Conservation (phyloP, 345 rosid species). For the Citrus reticulata region DNA sequence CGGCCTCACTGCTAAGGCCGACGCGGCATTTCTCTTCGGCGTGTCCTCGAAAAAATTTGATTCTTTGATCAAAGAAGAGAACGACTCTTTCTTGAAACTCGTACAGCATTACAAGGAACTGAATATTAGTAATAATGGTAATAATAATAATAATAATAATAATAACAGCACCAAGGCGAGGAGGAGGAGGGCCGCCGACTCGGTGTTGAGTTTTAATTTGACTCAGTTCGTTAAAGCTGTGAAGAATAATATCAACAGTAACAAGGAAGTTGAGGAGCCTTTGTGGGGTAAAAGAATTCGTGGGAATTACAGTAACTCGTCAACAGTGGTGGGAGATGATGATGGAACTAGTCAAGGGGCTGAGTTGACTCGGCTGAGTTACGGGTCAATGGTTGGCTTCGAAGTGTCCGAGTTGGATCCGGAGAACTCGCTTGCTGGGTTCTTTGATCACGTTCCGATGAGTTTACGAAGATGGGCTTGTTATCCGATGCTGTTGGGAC, state of each 20-base stretch:
- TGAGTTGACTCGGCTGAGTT: constrained; percentile 48
- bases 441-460: constrained; percentile 66
- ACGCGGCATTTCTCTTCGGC: constrained; percentile 47
- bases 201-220: constrained; percentile 39
- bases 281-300: constrained; percentile 77
- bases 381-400: constrained; percentile 85
- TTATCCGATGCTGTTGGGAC: constrained; percentile 86
- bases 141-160: too few relatives aligned
- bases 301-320: constrained; percentile 17
- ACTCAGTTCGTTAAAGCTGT: constrained; percentile 39
- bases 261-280: constrained; percentile 43
- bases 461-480: constrained; percentile 82
- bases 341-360: background rate
- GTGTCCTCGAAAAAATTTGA: constrained; percentile 43
- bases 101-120: constrained; percentile 22
- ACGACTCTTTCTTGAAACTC: constrained; percentile 61
- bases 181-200: constrained; percentile 1
- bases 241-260: constrained; percentile 11
- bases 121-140: too few relatives aligned
- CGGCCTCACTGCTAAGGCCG: constrained; percentile 62
- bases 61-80: constrained; percentile 52
- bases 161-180: constrained; percentile 19
- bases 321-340: background rate
- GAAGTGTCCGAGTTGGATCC: constrained; percentile 81
- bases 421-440: constrained; percentile 81